A percentile compares a stretch with the other conserved stretches of the same genome.
Evolutionary conservation across 2,329 filamentous ascomycete genomes (phyloP).

Genomic region (Acrodontium crateriforme): DNA sequence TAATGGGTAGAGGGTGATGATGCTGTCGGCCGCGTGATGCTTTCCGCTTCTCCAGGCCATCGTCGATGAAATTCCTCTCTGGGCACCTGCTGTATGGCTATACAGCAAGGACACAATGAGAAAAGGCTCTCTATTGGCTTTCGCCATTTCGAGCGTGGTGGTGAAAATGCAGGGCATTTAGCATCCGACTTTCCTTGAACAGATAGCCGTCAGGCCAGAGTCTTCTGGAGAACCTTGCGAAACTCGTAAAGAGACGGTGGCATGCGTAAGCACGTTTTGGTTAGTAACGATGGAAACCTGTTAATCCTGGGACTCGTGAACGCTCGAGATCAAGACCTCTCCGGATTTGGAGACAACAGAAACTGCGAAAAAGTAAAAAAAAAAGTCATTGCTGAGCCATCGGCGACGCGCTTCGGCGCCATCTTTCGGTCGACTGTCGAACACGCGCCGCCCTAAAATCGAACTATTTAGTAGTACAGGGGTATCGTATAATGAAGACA

Average conservation of each 20-base stretch:
- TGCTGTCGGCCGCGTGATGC: too few relatives aligned
- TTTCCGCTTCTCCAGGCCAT: too few relatives aligned
- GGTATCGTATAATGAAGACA: constrained; percentile 4
- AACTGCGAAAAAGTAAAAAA: constrained; percentile 1
- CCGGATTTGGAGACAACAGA: too few relatives aligned
- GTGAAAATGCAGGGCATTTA: neutral
- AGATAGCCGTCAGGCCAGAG: neutral
- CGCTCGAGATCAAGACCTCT: too few relatives aligned
- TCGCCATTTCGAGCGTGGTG: neutral
- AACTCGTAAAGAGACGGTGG: neutral
- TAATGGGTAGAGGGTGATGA: too few relatives aligned
- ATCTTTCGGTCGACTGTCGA: neutral
- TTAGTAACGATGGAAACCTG: neutral
- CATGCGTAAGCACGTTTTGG: neutral
- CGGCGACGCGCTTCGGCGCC: neutral
- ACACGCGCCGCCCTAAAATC: constrained; percentile 1
- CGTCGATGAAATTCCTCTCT: too few relatives aligned
- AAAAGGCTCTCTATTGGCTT: constrained; percentile 1
- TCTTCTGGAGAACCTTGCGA: neutral
- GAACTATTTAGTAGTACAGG: constrained; percentile 9
- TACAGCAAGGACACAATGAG: constrained; percentile 1
- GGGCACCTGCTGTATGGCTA: too few relatives aligned
- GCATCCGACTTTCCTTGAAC: neutral
- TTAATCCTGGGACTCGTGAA: too few relatives aligned
- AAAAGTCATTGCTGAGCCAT: neutral